Evolutionary conservation across 768 basidiomycete genomes (phyloP), one percentile per base, ranked within the genome.

Genomic region (Russula olivacea): DNA sequence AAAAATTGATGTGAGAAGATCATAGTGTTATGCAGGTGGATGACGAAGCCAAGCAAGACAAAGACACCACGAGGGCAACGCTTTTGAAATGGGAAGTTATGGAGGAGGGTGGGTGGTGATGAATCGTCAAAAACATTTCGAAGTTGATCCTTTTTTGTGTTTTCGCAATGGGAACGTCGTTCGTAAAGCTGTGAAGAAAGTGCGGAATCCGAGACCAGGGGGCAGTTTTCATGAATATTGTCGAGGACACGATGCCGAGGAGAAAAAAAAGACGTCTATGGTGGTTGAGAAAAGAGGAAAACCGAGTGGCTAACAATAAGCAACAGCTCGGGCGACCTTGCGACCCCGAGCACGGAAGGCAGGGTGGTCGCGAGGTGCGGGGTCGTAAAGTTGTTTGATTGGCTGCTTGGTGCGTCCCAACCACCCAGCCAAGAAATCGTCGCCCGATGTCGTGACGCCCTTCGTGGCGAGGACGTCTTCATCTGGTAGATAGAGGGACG

Each of bases 321-420:
- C 65, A 23, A 65, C 55, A 15, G 64, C 71, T 55, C 79, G 76
- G n/a, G 75, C 74, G 25, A 73, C 61, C 69, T 74, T 76, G 59
- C 81, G 77, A 11, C 80, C 80, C 58, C 80, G 78, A 43, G 76
- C 66, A 65, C 71, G 76, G 73, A 71, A 77, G 38, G 77, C 77
- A 32, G 75, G 75, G 56, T 73, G 73, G 12, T 72, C 70, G 34
- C 66, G 68, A 7, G 38, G 58, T 43, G 57, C 63, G 4, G 40
- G 58, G 9, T 49, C 53, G 23, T 55, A 52, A 30, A 38, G 55
- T 38, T 53, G 59, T 28, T 47, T 60, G 6, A 23, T 19, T 1
- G 48, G 54, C 15, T 50, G 40, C 25, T 64, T 64, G 9, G 59
- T 21, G 10, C 54, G 52, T n/a, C 60, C 57, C 19, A 68, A 40